Conservation (phyloP, 805 yeast species). For the Debaryomyces hansenii region DNA sequence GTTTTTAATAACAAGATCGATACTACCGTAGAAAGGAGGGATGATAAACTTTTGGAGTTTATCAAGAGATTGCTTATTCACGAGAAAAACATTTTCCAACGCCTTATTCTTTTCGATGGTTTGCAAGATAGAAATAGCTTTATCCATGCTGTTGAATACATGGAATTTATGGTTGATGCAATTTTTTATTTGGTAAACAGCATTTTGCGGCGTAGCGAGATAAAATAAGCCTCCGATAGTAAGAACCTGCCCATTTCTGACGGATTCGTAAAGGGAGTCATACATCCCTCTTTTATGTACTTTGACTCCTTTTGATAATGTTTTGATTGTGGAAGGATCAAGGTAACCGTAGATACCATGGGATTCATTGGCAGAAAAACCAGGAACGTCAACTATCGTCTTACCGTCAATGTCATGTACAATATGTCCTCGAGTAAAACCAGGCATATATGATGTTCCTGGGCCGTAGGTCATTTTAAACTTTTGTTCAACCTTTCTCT, state of each 20-base stretch:
- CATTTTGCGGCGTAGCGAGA: slow-evolving; percentile 51
- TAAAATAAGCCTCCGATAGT: slow-evolving; percentile 65
- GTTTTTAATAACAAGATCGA: slow-evolving; percentile 65
- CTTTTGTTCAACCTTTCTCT: slow-evolving; percentile 8
- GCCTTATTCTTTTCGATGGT: slow-evolving; percentile 12
- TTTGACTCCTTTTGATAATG: slow-evolving; percentile 26
- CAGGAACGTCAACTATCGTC: slow-evolving; percentile 48
- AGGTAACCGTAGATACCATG: slow-evolving; percentile 30
- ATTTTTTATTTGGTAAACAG: slow-evolving; percentile 49
- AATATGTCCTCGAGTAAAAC: slow-evolving; percentile 61
- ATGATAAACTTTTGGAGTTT: slow-evolving; percentile 45
- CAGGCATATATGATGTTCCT: slow-evolving; percentile 58
- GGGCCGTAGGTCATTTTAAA: slow-evolving; percentile 41
- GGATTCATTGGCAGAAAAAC: slow-evolving; percentile 27
- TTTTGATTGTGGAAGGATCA: slow-evolving; percentile 20
- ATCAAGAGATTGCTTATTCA: slow-evolving; percentile 19
- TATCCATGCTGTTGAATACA: slow-evolving; percentile 28
- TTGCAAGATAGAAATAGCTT: slow-evolving; percentile 23
- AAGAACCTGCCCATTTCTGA: slow-evolving; percentile 45
- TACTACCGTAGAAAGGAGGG: slow-evolving; percentile 69
- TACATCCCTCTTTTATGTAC: slow-evolving; percentile 29
- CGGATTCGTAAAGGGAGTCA: slow-evolving; percentile 31
- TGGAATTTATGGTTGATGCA: slow-evolving; percentile 43
- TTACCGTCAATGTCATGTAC: slow-evolving; percentile 30
- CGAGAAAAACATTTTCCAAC: slow-evolving; percentile 17